A percentile compares a stretch with the other conserved stretches of the same genome.
These are phyloP conservation scores for Saccharomycopsis capsularis DNA, from an alignment of 805 yeast species.

Conservation along the genomic window DNA sequence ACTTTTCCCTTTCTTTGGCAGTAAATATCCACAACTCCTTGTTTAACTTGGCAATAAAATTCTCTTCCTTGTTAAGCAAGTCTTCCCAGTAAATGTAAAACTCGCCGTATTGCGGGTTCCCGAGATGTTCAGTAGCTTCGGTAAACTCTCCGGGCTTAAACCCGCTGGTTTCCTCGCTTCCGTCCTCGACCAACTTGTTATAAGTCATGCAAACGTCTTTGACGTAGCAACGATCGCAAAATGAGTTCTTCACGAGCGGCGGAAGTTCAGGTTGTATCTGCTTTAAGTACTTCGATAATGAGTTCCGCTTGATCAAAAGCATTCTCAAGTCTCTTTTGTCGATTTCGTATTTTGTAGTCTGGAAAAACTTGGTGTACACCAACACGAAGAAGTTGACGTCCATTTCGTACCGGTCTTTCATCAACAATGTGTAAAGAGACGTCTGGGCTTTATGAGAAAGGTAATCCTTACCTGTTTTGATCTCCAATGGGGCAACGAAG, in stretches of 20 bases:
- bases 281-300: slow-evolving; percentile 51
- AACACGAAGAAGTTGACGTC: slow-evolving; percentile 59
- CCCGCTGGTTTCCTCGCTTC: slow-evolving; percentile 48
- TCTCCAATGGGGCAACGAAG: slow-evolving; percentile 71
- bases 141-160: slow-evolving; percentile 42
- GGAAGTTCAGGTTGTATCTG: slow-evolving; percentile 49
- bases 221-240: slow-evolving; percentile 57
- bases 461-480: slow-evolving; percentile 72
- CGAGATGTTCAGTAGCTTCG: slow-evolving; percentile 44
- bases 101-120: slow-evolving; percentile 34
- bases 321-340: slow-evolving; percentile 53
- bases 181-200: slow-evolving; percentile 53
- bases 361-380: slow-evolving; percentile 61
- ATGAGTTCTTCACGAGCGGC: slow-evolving; percentile 41
- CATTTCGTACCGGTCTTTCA: slow-evolving; percentile 72
- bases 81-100: slow-evolving; percentile 73
- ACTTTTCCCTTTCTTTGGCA: slow-evolving; percentile 48
- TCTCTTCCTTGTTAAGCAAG: slow-evolving; percentile 68
- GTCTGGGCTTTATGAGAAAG: slow-evolving; percentile 82
- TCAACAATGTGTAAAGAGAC: slow-evolving; percentile 67
- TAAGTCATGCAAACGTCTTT: slow-evolving; percentile 57
- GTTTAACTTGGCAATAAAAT: slow-evolving; percentile 41
- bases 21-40: slow-evolving; percentile 66
- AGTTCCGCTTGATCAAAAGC: slow-evolving; percentile 66
- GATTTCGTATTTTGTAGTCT: slow-evolving; percentile 48